These are phyloP conservation scores for Botrytis squamosa DNA, from an alignment of 2,329 filamentous ascomycete genomes.

Conservation along the genomic window DNA sequence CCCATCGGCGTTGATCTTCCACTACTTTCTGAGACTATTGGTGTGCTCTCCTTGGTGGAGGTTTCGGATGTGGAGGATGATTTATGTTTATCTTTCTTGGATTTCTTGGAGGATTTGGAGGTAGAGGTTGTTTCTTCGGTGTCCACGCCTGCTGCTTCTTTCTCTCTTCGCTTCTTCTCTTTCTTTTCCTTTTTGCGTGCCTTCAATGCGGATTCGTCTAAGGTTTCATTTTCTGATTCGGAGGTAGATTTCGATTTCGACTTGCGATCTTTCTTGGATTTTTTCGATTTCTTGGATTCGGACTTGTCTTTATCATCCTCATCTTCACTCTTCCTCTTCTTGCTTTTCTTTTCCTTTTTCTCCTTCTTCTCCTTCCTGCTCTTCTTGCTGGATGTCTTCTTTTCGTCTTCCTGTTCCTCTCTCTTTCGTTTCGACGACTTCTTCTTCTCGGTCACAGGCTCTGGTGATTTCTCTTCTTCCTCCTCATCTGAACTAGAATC, in stretches of 20 bases:
- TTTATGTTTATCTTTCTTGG: slow-evolving; percentile 44
- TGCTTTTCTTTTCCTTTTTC: slow-evolving; percentile 17
- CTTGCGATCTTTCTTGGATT: slow-evolving; percentile 37
- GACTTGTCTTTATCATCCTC: slow-evolving; percentile 36
- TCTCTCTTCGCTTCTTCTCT: slow-evolving; percentile 26
- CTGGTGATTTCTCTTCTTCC: slow-evolving; percentile 18
- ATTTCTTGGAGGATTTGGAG: slow-evolving; percentile 38
- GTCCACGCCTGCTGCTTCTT: slow-evolving; percentile 15
- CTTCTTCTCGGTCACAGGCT: slow-evolving; percentile 25
- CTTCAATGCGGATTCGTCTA: background rate
- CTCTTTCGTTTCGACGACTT: slow-evolving; percentile 46
- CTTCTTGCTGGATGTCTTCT: slow-evolving; percentile 38
- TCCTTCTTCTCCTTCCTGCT: slow-evolving; percentile 17
- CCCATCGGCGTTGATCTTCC: slow-evolving; percentile 49
- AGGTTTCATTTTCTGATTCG: background rate
- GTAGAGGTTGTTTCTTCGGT: slow-evolving; percentile 15
- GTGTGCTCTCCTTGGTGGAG: slow-evolving; percentile 31
- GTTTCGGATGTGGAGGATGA: slow-evolving; percentile 37
- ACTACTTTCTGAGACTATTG: slow-evolving; percentile 40
- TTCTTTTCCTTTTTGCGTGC: slow-evolving; percentile 17
- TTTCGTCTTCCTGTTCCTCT: slow-evolving; percentile 41
- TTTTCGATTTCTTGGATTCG: slow-evolving; percentile 36
- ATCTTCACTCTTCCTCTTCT: slow-evolving; percentile 47
- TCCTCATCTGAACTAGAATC: slow-evolving; percentile 14
- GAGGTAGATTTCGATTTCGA: slow-evolving; percentile 11